Percentiles rank a stretch among this genome's conserved stretches.
Evolutionary conservation across 306 rosid genomes (phyloP).

Genomic region (Casuarina equisetifolia): DNA sequence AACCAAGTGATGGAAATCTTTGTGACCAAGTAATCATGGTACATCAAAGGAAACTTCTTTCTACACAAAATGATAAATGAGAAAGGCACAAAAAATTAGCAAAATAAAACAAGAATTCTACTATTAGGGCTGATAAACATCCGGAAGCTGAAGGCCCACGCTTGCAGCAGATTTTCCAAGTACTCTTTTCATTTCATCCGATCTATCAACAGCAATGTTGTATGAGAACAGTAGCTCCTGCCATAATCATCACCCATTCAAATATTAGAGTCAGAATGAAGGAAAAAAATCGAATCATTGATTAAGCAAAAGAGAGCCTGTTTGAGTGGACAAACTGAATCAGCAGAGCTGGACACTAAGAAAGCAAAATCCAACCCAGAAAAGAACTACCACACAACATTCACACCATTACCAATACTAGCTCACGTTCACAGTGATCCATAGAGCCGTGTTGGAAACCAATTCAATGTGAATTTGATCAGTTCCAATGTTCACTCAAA

Average conservation of each 20-base stretch:
- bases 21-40: background rate
- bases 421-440: background rate
- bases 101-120: background rate
- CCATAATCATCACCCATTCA: slow-evolving; percentile 29
- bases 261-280: slow-evolving; percentile 6
- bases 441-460: background rate
- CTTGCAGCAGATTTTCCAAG: slow-evolving; percentile 93
- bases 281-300: background rate
- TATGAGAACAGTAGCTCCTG: slow-evolving; percentile 86
- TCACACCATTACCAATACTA: background rate
- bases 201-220: slow-evolving; percentile 87
- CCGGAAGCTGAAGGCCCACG: slow-evolving; percentile 90
- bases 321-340: background rate
- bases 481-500: too few species aligned
- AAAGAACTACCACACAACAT: background rate
- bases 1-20: background rate
- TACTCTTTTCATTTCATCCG: slow-evolving; percentile 71
- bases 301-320: background rate
- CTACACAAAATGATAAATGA: background rate
- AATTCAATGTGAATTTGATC: background rate
- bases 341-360: too few species aligned
- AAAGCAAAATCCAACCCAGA: background rate
- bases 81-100: background rate
- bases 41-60: slow-evolving; percentile 1
- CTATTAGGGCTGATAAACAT: slow-evolving; percentile 58